phyloP scores from a whole-genome alignment of 2,329 filamentous ascomycete genomes.

The Colletotrichum sp. region DNA sequence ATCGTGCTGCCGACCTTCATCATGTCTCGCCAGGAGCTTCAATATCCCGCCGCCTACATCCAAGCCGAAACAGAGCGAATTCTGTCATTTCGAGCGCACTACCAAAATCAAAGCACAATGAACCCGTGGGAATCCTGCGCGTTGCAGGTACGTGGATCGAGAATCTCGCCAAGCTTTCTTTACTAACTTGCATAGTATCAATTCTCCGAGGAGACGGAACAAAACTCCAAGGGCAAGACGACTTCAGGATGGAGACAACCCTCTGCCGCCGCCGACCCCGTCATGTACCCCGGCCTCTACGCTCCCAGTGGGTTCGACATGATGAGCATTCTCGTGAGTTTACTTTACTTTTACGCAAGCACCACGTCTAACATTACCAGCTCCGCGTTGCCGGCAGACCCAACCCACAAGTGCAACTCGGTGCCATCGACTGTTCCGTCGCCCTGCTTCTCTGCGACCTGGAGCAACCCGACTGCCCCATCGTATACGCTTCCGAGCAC shows the following conservation, averaged over 20 bases:
- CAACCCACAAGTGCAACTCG: constrained; percentile 79
- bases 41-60: not conserved
- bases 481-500: constrained; percentile 83
- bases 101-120: constrained; percentile 23
- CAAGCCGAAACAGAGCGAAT: not conserved
- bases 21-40: constrained; percentile 4
- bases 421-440: constrained; percentile 83
- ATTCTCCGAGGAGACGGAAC: constrained; percentile 25
- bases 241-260: not conserved
- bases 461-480: constrained; percentile 73
- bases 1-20: not conserved
- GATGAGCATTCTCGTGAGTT: constrained; percentile 58
- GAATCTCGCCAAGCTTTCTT: not conserved
- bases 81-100: constrained; percentile 16
- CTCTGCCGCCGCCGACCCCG: constrained; percentile 39
- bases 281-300: constrained; percentile 63
- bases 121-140: constrained; percentile 40
- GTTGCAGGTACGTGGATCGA: constrained; percentile 31
- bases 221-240: constrained; percentile 21
- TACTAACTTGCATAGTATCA: constrained; percentile 24
- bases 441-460: constrained; percentile 85
- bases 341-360: not conserved
- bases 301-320: constrained; percentile 60
- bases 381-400: constrained; percentile 70
- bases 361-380: constrained; percentile 31